Evolutionary conservation across 2,329 filamentous ascomycete species (phyloP).

Genomic region (Talaromyces islandicus): DNA sequence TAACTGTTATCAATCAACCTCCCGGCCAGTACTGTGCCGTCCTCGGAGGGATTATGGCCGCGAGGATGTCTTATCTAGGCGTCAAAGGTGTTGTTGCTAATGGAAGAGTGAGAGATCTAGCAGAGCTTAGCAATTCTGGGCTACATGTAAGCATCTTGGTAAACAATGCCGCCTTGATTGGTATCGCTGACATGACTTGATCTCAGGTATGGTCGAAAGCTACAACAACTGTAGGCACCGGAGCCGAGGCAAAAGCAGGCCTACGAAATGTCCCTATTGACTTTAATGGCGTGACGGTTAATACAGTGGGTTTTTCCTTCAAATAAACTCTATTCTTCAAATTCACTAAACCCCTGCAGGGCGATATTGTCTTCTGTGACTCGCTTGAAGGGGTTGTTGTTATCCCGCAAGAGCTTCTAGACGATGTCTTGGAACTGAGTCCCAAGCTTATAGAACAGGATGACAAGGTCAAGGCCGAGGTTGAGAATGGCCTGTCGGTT

Average conservation of each 20-base stretch:
- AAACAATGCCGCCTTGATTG: background rate
- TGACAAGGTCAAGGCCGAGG: conserved; percentile 58
- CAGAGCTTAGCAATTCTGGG: conserved; percentile 50
- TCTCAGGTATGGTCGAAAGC: conserved; percentile 37
- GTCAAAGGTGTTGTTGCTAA: conserved; percentile 60
- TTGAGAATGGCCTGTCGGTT: conserved; percentile 57
- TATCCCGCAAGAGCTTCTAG: conserved; percentile 57
- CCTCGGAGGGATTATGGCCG: conserved; percentile 71
- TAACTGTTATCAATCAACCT: conserved; percentile 64
- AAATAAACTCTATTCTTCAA: background rate
- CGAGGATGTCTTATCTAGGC: conserved; percentile 59
- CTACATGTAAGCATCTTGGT: conserved; percentile 11
- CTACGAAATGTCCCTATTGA: conserved; percentile 35
- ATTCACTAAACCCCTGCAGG: conserved; percentile 24
- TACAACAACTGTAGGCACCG: conserved; percentile 40
- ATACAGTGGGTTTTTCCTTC: conserved; percentile 26
- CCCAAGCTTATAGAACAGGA: conserved; percentile 50
- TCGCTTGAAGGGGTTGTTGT: conserved; percentile 63
- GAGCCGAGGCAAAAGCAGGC: conserved; percentile 38
- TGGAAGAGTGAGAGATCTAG: conserved; percentile 62
- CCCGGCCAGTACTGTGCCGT: conserved; percentile 61
- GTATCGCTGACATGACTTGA: background rate
- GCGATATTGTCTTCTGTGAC: conserved; percentile 67
- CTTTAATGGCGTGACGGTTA: conserved; percentile 36
- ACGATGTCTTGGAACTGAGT: conserved; percentile 56